Evolutionary conservation across 306 rosid species (phyloP).

Genomic region (Carpinus viminea): DNA sequence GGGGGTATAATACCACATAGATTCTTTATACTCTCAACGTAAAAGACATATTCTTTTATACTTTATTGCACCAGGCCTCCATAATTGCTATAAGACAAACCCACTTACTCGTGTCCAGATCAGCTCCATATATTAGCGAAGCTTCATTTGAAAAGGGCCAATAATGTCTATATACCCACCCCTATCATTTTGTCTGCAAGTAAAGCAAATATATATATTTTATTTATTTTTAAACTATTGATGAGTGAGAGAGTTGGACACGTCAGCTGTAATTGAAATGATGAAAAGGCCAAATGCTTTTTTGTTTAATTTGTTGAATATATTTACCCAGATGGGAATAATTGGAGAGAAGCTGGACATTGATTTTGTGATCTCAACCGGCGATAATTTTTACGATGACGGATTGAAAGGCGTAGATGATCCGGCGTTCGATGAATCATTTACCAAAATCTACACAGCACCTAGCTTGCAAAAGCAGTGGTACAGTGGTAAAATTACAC

Average conservation of each 20-base stretch:
- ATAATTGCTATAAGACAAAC: not conserved
- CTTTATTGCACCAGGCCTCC: not conserved
- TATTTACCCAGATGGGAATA: constrained; percentile 53
- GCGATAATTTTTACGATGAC: constrained; percentile 58
- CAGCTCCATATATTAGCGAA: too few relatives aligned
- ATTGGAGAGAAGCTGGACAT: constrained; percentile 51
- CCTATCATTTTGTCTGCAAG: too few relatives aligned
- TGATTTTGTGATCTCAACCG: constrained; percentile 65
- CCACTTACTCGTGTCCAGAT: too few relatives aligned
- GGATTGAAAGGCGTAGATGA: constrained; percentile 54
- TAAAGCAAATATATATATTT: not conserved
- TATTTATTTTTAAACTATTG: not conserved
- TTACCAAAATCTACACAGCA: constrained; percentile 64
- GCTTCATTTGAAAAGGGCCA: too few relatives aligned
- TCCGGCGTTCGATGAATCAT: constrained; percentile 51
- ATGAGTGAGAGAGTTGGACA: not conserved
- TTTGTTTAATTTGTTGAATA: not conserved
- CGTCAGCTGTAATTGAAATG: too few relatives aligned
- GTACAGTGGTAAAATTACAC: constrained; percentile 46
- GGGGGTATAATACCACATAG: constrained; percentile 9
- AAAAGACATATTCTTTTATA: not conserved
- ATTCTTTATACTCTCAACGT: constrained; percentile 5
- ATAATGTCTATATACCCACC: too few relatives aligned
- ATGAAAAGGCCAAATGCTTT: too few relatives aligned
- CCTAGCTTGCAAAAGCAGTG: constrained; percentile 63